phyloP scores from a whole-genome alignment of 2,329 filamentous ascomycete species.

The Nannizzia gypsea region DNA sequence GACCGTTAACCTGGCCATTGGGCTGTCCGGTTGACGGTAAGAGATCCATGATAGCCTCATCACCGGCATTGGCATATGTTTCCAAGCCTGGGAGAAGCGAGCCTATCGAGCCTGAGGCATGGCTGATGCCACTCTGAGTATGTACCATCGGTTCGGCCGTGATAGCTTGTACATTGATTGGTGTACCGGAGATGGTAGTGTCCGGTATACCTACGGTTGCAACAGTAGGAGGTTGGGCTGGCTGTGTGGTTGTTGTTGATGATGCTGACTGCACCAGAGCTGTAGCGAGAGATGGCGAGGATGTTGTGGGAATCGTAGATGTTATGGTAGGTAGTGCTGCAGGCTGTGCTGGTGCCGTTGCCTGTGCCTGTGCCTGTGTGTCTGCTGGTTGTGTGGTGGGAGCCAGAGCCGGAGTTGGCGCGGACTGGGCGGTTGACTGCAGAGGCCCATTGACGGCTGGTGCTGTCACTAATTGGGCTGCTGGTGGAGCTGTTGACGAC shows the following conservation, averaged over 20 bases:
- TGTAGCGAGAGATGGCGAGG: neutral
- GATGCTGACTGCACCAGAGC: neutral
- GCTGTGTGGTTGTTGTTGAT: neutral
- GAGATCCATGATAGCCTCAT: conserved; percentile 29
- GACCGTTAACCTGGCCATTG: neutral
- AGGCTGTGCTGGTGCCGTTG: neutral
- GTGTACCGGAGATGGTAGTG: neutral
- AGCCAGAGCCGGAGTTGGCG: neutral
- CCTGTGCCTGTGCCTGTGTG: neutral
- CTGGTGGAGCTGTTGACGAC: neutral
- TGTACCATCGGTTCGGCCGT: conserved; percentile 6
- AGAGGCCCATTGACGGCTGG: neutral
- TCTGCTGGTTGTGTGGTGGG: neutral
- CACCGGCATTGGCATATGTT: conserved; percentile 25
- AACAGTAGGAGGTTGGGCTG: neutral
- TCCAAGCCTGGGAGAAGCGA: conserved; percentile 24
- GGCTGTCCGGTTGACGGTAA: conserved; percentile 14
- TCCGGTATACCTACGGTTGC: neutral
- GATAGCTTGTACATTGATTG: neutral
- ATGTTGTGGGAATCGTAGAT: neutral
- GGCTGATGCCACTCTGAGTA: conserved; percentile 14
- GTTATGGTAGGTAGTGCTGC: neutral
- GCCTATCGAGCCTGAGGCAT: conserved; percentile 15
- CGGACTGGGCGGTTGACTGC: neutral
- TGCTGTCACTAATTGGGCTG: neutral